phyloP scores from a whole-genome alignment of 768 basidiomycete species.

The Agaricus subrufescens region DNA sequence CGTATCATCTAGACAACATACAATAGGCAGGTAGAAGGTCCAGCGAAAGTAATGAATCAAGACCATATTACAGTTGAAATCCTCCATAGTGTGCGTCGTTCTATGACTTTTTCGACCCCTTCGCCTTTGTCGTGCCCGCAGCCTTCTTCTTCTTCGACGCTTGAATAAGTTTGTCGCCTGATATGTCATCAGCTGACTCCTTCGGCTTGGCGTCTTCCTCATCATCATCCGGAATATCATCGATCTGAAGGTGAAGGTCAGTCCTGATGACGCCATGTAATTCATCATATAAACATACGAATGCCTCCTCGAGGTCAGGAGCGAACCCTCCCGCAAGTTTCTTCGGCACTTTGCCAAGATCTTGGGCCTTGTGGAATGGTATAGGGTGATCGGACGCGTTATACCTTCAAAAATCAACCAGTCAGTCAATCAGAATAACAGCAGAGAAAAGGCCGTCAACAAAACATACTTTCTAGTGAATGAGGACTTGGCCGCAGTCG shows the following conservation, averaged over 20 bases:
- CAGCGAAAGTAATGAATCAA: background rate
- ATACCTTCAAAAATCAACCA: conserved; percentile 50
- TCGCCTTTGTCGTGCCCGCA: conserved; percentile 14
- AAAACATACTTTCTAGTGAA: conserved; percentile 77
- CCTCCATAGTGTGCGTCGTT: background rate
- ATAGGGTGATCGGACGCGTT: conserved; percentile 89
- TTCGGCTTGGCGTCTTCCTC: conserved; percentile 30
- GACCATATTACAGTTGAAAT: background rate
- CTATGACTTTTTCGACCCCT: conserved; percentile 12
- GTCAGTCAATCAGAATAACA: background rate
- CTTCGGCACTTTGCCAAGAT: conserved; percentile 76
- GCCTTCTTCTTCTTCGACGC: conserved; percentile 42
- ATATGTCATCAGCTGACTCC: conserved; percentile 40
- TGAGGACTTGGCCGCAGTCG: conserved; percentile 72
- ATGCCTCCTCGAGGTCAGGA: conserved; percentile 91
- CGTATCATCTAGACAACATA: no score
- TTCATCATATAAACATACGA: conserved; percentile 31
- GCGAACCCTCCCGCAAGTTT: conserved; percentile 70
- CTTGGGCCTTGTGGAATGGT: conserved; percentile 86
- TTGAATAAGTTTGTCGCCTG: conserved; percentile 58
- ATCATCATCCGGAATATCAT: conserved; percentile 30
- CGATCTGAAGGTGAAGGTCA: conserved; percentile 17
- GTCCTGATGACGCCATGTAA: background rate
- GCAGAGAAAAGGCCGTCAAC: background rate
- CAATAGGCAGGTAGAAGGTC: no score